Evolutionary conservation across 2,329 filamentous ascomycete genomes (phyloP), one percentile per base, ranked within the genome.

Genomic region (Bipolaris sorokiniana): DNA sequence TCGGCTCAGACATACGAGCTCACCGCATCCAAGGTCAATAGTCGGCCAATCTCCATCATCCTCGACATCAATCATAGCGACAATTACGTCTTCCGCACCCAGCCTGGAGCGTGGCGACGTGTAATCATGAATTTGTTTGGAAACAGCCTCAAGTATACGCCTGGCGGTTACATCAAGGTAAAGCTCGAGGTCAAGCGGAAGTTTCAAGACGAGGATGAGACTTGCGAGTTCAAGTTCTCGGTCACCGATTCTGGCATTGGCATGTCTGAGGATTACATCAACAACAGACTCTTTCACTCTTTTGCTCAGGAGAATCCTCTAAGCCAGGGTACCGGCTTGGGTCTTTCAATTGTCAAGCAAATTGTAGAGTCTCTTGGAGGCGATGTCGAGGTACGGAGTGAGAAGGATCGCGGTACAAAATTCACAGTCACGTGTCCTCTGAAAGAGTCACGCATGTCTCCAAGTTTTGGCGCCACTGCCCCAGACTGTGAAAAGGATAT

Each of bases 41-140:
- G 56, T 10, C 64, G 63, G 11, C 65, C 67, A 1, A 60, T 76
- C 36, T 67, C 68, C 2, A 61, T 77, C 15, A 71, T 76, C 34
- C 60, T 77, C 2, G 75, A 77, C 37, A 69, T 77, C 57, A 74
- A 75, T 38, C 63, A 68, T 38, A 70, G 65, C 50, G 67, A 71
- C 23, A 73, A 75, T 44, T 76, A 74, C 38, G 61, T 72, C 28
- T 76, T 77, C 58, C 63, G 70, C 22, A 77, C 74, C 3, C 74
- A 77, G 9, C 70, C 75, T 6, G 76, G 76, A 7, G 73, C 75
- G 13, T 77, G 73, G 74, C 65, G 73, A 47, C 69, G 76, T 11
- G 69, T 78, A 5, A 66, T 78, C 13, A 76, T 77, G 73, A 78
- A 78, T 50, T 38, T 78, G 15, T 75, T 77, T 20, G 76, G 75